A percentile compares a stretch with the other conserved stretches of the same genome.
Conservation (phyloP, 257 asterid genomes). For the Scutellaria baicalensis region DNA sequence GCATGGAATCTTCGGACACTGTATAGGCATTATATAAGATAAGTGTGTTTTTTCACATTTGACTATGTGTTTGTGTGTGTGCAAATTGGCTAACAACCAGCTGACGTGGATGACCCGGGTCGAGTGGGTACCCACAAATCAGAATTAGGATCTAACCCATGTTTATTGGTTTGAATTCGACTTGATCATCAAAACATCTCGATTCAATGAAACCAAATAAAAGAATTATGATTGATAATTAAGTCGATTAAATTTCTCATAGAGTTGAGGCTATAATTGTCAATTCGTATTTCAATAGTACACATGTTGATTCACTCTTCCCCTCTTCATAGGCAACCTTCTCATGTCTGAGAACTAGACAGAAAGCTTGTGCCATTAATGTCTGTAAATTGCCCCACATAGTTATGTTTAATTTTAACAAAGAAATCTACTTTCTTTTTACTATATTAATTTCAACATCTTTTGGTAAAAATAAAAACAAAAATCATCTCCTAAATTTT, state of each 20-base stretch:
- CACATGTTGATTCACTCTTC: not conserved
- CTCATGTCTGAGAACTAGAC: not conserved
- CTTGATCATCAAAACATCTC: no score
- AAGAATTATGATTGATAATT: no score
- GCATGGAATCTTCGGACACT: not conserved
- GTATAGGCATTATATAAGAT: not conserved
- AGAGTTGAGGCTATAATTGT: no score
- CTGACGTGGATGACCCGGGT: constrained; percentile 25
- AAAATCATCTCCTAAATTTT: no score
- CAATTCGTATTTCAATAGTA: not conserved
- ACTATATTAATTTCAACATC: no score
- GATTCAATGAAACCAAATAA: no score
- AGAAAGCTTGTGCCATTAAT: not conserved
- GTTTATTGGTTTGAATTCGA: constrained; percentile 27
- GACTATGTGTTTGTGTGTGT: not conserved
- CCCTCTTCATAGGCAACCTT: constrained; percentile 13
- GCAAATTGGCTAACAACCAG: constrained; percentile 23
- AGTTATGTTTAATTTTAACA: no score
- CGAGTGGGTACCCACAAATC: constrained; percentile 59
- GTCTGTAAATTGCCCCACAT: not conserved
- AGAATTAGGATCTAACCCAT: constrained; percentile 35
- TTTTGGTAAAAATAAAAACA: no score
- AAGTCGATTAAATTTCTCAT: no score
- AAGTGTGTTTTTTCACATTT: not conserved
- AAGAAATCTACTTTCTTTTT: no score